Conservation (phyloP, 768 basidiomycete species). For the Rhodotorula toruloides region DNA sequence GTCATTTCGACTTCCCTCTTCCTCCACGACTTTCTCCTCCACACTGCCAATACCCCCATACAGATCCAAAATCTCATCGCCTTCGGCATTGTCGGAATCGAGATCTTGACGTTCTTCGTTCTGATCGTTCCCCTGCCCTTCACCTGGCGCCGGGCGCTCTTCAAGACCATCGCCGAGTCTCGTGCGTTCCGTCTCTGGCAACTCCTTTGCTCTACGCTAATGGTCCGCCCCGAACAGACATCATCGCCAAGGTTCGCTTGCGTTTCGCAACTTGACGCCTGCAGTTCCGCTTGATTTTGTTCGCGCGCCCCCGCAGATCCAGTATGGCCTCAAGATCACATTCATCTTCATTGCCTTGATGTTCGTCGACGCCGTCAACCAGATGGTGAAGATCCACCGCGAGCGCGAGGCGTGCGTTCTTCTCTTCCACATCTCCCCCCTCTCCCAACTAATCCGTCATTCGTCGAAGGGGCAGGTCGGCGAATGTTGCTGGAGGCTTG, state of each 20-base stretch:
- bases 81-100: slow-evolving; percentile 22
- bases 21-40: background rate
- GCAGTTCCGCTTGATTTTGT: background rate
- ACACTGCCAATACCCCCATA: background rate
- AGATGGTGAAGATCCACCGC: slow-evolving; percentile 62
- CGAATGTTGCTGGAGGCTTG: slow-evolving; percentile 40
- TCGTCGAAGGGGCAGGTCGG: background rate
- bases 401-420: slow-evolving; percentile 27
- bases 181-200: background rate
- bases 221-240: background rate
- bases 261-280: too few species aligned
- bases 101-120: slow-evolving; percentile 25
- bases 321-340: slow-evolving; percentile 42
- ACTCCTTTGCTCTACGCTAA: too few species aligned
- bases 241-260: slow-evolving; percentile 32
- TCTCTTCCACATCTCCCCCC: background rate
- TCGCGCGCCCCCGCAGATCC: slow-evolving; percentile 15
- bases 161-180: slow-evolving; percentile 34
- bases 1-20: background rate
- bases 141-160: slow-evolving; percentile 30
- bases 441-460: slow-evolving; percentile 51
- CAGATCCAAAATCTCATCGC: slow-evolving; percentile 23
- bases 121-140: slow-evolving; percentile 37
- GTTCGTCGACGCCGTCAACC: slow-evolving; percentile 85
- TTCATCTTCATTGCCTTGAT: slow-evolving; percentile 72